Evolutionary conservation across 1,139 yeast genomes (phyloP).

Genomic region (Yamadazyma sp.): DNA sequence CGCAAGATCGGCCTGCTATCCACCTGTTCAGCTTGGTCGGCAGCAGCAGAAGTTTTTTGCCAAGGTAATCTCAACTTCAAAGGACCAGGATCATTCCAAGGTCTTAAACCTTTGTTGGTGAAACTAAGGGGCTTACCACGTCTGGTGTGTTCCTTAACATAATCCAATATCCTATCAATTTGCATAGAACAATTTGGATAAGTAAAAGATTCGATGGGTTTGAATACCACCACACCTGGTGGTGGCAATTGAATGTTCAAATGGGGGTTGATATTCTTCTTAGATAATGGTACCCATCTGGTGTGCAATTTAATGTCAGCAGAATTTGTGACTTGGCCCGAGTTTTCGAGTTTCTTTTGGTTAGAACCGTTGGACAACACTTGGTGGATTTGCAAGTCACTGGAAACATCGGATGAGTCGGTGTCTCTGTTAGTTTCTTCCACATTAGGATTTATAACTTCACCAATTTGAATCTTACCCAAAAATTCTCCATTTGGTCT

Average conservation of each 20-base stretch:
- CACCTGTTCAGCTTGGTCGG: conserved; percentile 10
- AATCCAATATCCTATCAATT: conserved; percentile 67
- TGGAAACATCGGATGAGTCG: conserved; percentile 15
- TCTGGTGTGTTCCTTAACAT: conserved; percentile 60
- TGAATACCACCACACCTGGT: conserved; percentile 83
- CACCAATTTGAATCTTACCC: conserved; percentile 73
- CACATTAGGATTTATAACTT: conserved; percentile 60
- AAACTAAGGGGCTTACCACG: conserved; percentile 53
- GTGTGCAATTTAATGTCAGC: conserved; percentile 53
- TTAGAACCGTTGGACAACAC: conserved; percentile 32
- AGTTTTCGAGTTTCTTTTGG: conserved; percentile 19
- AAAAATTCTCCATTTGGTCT: conserved; percentile 81
- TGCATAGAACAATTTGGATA: conserved; percentile 81
- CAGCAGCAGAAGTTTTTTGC: conserved; percentile 18
- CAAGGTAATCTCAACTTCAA: conserved; percentile 38
- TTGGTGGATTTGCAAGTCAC: conserved; percentile 41
- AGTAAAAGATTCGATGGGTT: conserved; percentile 77
- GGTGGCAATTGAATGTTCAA: conserved; percentile 75
- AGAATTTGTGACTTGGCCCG: conserved; percentile 26
- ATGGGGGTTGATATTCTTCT: conserved; percentile 55
- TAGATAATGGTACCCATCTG: conserved; percentile 78
- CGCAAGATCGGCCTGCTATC: conserved; percentile 68
- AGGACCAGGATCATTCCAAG: conserved; percentile 93
- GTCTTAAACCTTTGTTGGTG: conserved; percentile 63
- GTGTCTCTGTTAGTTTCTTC: conserved; percentile 14